A percentile compares a stretch with the other conserved stretches of the same genome.
Evolutionary conservation across 2,329 filamentous ascomycete species (phyloP).

Genomic region (Albifimbria verrucaria): DNA sequence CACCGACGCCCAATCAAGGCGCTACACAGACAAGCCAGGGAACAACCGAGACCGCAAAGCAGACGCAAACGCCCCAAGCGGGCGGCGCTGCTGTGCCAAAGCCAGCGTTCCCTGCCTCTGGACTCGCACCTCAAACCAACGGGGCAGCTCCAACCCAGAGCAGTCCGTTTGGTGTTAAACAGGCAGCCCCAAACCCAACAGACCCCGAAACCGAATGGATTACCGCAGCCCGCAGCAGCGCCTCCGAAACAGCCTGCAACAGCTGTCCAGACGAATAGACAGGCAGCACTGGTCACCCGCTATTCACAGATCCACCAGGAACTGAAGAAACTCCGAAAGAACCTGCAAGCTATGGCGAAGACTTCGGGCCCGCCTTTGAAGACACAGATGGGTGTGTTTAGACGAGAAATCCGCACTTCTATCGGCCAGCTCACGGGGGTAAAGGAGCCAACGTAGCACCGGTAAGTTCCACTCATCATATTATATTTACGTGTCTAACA

Average conservation of each 20-base stretch:
- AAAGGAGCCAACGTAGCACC: constrained; percentile 54
- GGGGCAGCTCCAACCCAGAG: too few relatives aligned
- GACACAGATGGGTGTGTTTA: constrained; percentile 65
- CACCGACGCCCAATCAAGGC: constrained; percentile 4
- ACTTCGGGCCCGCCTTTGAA: constrained; percentile 49
- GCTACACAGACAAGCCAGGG: too few relatives aligned
- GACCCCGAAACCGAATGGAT: not conserved
- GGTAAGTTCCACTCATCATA: constrained; percentile 24
- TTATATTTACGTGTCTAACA: constrained; percentile 11
- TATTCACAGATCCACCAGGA: constrained; percentile 61
- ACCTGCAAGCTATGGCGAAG: constrained; percentile 55
- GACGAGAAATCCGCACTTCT: constrained; percentile 66
- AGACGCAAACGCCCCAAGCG: too few relatives aligned
- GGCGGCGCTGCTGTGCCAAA: too few relatives aligned
- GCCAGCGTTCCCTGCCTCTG: too few relatives aligned
- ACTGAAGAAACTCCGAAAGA: constrained; percentile 65
- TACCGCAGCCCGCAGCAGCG: not conserved
- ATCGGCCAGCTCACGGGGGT: constrained; percentile 71
- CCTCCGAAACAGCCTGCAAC: constrained; percentile 6
- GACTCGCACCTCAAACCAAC: too few relatives aligned
- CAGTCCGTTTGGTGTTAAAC: too few relatives aligned
- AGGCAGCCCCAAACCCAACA: not conserved
- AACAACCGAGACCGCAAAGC: not conserved
- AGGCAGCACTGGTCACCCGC: constrained; percentile 30
- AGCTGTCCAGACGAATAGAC: not conserved